Evolutionary conservation across 2,329 filamentous ascomycete species (phyloP).

Genomic region (Ascochyta clinopodiicola): DNA sequence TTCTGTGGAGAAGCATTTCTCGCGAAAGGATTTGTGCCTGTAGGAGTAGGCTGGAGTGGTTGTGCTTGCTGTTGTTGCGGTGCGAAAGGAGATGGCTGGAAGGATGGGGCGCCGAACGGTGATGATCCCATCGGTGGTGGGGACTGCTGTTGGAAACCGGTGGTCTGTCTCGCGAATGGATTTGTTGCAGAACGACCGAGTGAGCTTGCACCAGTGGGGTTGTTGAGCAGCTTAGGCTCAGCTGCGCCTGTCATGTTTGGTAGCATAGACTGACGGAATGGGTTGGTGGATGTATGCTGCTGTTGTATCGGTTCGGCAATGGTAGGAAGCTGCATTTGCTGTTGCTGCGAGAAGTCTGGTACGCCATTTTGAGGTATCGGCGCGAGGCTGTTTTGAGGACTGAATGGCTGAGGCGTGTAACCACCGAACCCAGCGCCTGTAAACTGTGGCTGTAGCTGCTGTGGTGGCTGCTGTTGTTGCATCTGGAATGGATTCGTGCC

Average conservation of each 20-base stretch:
- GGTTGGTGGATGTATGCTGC: slow-evolving; percentile 74
- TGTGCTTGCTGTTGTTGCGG: slow-evolving; percentile 47
- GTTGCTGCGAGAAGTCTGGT: slow-evolving; percentile 52
- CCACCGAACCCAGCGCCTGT: slow-evolving; percentile 85
- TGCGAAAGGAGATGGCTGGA: slow-evolving; percentile 44
- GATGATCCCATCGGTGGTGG: slow-evolving; percentile 36
- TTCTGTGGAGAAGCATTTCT: slow-evolving; percentile 57
- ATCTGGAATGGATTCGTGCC: slow-evolving; percentile 91
- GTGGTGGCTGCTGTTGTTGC: slow-evolving; percentile 60
- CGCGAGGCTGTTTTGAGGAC: slow-evolving; percentile 51
- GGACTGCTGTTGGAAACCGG: slow-evolving; percentile 37
- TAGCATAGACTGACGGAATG: slow-evolving; percentile 92
- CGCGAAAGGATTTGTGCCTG: slow-evolving; percentile 76
- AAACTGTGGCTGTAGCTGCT: slow-evolving; percentile 63
- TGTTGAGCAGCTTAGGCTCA: slow-evolving; percentile 41
- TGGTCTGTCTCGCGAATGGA: slow-evolving; percentile 75
- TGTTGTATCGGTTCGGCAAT: slow-evolving; percentile 55
- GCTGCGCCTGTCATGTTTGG: slow-evolving; percentile 32
- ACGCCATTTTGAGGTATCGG: slow-evolving; percentile 59
- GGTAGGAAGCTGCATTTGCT: slow-evolving; percentile 38
- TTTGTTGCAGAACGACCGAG: slow-evolving; percentile 75
- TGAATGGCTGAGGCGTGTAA: slow-evolving; percentile 71
- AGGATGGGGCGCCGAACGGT: slow-evolving; percentile 35
- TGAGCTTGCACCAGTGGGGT: slow-evolving; percentile 47
- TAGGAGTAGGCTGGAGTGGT: slow-evolving; percentile 63